Percentiles rank a stretch among this genome's conserved stretches.
Conservation (phyloP, 805 yeast genomes). For the Lipomyces kockii region DNA sequence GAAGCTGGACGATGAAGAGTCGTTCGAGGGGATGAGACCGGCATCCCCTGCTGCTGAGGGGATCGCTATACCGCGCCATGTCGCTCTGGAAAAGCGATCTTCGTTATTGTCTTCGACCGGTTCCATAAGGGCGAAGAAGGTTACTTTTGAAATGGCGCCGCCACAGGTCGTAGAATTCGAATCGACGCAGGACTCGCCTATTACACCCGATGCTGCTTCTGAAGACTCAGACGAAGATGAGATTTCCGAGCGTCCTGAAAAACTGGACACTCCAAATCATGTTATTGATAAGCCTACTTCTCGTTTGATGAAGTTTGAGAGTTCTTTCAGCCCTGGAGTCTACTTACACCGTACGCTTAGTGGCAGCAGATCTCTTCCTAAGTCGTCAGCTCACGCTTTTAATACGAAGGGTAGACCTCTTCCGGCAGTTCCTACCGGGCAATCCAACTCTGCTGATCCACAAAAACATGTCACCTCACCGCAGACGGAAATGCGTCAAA, state of each 20-base stretch:
- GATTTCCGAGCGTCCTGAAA: neutral
- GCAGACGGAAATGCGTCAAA: neutral
- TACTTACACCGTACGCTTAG: constrained; percentile 21
- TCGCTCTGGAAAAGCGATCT: constrained; percentile 25
- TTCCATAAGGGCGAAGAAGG: constrained; percentile 30
- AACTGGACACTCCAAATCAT: neutral
- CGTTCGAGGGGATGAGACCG: neutral
- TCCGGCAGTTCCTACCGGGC: constrained; percentile 23
- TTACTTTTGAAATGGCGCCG: constrained; percentile 36
- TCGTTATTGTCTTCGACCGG: constrained; percentile 28
- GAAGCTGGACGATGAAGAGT: neutral
- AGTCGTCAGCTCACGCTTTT: neutral
- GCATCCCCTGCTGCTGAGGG: neutral
- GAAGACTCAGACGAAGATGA: constrained; percentile 7
- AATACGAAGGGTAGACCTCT: constrained; percentile 24
- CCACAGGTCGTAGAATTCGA: constrained; percentile 35
- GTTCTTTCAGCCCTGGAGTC: constrained; percentile 7
- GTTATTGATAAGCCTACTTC: constrained; percentile 11
- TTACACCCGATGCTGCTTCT: neutral
- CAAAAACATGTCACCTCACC: neutral
- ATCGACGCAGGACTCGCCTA: constrained; percentile 15
- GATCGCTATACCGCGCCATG: constrained; percentile 2
- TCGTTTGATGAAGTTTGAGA: constrained; percentile 19
- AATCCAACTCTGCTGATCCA: neutral
- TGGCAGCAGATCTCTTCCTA: constrained; percentile 23